phyloP scores from a whole-genome alignment of 2,329 filamentous ascomycete species.

The Kalaharituber pfeilii region DNA sequence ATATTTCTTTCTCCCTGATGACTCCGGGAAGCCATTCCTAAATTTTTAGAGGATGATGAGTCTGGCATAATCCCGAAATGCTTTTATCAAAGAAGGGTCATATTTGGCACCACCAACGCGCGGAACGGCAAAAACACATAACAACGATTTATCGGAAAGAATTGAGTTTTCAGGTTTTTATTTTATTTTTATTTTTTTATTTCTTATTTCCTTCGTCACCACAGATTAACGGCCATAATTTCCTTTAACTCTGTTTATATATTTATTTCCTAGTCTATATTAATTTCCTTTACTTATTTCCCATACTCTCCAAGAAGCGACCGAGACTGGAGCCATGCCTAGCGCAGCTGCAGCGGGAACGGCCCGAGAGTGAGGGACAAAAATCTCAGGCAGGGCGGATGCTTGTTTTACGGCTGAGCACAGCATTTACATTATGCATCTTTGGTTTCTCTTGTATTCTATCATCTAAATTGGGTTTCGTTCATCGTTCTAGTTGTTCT shows the following conservation, averaged over 20 bases:
- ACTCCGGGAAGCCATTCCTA: not conserved
- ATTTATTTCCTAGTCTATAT: constrained; percentile 6
- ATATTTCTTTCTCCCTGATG: constrained; percentile 10
- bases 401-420: not conserved
- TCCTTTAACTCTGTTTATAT: constrained; percentile 9
- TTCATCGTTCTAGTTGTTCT: constrained; percentile 8
- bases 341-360: not conserved
- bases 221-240: constrained; percentile 8
- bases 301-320: not conserved
- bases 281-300: constrained; percentile 7
- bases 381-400: not conserved
- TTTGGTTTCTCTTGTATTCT: constrained; percentile 9
- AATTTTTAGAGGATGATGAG: constrained; percentile 1
- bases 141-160: not conserved
- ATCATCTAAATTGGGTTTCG: constrained; percentile 13
- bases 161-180: not conserved
- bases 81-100: constrained; percentile 11
- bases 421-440: not conserved
- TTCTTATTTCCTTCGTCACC: constrained; percentile 7
- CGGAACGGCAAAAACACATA: no score
- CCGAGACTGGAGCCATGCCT: not conserved
- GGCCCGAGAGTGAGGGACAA: not conserved
- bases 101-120: no score
- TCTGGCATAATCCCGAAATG: constrained; percentile 8
- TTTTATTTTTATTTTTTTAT: constrained; percentile 8